Base-by-base conservation (phyloP, 2,329 filamentous ascomycete genomes). In the Rachicladosporium sp. region DNA sequence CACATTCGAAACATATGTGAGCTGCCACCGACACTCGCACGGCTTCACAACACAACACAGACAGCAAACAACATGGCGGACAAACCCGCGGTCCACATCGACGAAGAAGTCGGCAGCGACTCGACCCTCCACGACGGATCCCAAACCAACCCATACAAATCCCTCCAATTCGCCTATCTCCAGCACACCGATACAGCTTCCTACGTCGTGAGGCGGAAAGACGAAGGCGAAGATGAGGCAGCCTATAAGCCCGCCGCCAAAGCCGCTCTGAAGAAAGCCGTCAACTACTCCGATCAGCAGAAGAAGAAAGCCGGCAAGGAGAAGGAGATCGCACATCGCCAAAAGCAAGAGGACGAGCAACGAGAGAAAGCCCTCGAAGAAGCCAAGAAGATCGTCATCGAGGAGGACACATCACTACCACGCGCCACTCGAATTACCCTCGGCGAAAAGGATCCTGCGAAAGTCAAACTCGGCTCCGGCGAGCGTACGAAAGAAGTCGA, bases 281-380 rank as follows among this genome's bases (percentile, higher is more conserved):
- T 76, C 66, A 79, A 78, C 60, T 77, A 78, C 47, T 77, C 77
- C 48, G 82, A 86, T 50, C 70, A 73, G 47, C 77, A 84, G 62
- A 82, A 85, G 73, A 88, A 86, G 73, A 93, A 93, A 71, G 72
- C 81, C 33, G 75, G 75, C 51, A 87, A 86, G 65, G 82, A 82
- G 61, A 73, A 80, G 50, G 80, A 87, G 56, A 66, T 77, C 47
- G 80, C 78, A 40, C 76, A 80, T 34, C 73, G 79, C 40, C 77
- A 85, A 61, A 76, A 79, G 55, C 78, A 85, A 62, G 78, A 82
- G 59, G 75, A 79, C 45, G 76, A 79, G 50, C 78, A 81, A 56
- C 75, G 81, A 39, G 69, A 78, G 46, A 73, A 76, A 58, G 69
- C 84, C 27, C 69, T 93, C 27, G 85, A 93, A 57, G 82, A 88